Evolutionary conservation across 2,329 filamentous ascomycete species (phyloP).

Genomic region (Dothidotthia symphoricarpi): DNA sequence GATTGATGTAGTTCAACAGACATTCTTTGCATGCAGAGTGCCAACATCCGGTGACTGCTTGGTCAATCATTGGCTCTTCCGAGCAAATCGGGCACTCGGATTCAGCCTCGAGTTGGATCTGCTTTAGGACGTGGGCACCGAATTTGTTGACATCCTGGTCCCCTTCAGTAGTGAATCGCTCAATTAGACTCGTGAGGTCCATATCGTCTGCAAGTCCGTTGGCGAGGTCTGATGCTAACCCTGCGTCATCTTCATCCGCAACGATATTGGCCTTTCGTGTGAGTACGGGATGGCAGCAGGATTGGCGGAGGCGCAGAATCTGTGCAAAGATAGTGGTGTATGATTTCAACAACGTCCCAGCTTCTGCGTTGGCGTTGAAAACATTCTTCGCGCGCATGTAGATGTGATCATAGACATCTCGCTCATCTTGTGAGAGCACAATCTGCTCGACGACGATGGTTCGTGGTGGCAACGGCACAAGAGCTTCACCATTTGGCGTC

Average conservation of each 20-base stretch:
- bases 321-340: constrained; percentile 98
- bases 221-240: constrained; percentile 70
- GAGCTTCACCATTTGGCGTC: constrained; percentile 75
- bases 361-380: constrained; percentile 82
- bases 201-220: constrained; percentile 90
- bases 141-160: constrained; percentile 68
- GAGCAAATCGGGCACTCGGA: constrained; percentile 93
- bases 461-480: constrained; percentile 80
- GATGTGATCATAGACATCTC: constrained; percentile 90
- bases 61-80: constrained; percentile 93
- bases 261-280: constrained; percentile 82
- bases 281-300: constrained; percentile 88
- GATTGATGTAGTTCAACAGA: constrained; percentile 83
- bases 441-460: constrained; percentile 83
- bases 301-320: constrained; percentile 86
- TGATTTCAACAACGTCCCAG: constrained; percentile 88
- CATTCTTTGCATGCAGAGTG: constrained; percentile 96
- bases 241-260: constrained; percentile 83
- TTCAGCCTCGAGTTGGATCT: constrained; percentile 85
- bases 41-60: constrained; percentile 94
- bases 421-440: constrained; percentile 78
- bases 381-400: constrained; percentile 78
- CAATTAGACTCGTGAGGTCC: constrained; percentile 84
- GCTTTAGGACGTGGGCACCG: constrained; percentile 80
- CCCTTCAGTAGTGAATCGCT: constrained; percentile 68